phyloP scores from a whole-genome alignment of 129 eudicot genomes.

The Tagetes patula region DNA sequence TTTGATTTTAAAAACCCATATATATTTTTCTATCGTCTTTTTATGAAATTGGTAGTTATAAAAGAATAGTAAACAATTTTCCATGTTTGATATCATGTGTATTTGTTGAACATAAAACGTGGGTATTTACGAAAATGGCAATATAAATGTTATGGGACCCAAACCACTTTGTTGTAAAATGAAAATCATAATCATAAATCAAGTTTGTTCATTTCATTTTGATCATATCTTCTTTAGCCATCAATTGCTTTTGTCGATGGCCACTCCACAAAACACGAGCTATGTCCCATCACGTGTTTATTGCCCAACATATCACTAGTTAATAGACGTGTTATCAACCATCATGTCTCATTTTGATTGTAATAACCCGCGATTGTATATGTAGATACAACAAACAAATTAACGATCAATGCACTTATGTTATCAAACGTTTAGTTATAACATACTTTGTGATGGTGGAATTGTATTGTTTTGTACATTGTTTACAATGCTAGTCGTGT shows the following conservation, averaged over 20 bases:
- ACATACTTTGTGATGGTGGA: not conserved
- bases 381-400: not conserved
- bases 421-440: not conserved
- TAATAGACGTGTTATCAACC: conserved; percentile 22
- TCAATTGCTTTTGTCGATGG: conserved; percentile 20
- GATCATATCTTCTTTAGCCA: conserved; percentile 16
- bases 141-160: conserved; percentile 5
- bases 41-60: not conserved
- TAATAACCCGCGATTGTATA: not conserved
- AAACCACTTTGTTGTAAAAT: conserved; percentile 14
- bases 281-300: conserved; percentile 6
- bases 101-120: not conserved
- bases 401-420: not conserved
- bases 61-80: not conserved
- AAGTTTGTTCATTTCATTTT: conserved; percentile 21
- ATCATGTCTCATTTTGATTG: conserved; percentile 11
- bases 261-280: conserved; percentile 19
- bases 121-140: not conserved
- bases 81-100: not conserved
- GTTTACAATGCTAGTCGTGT: conserved; percentile 10
- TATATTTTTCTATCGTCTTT: not conserved
- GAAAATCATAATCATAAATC: conserved; percentile 7
- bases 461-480: not conserved
- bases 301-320: conserved; percentile 11
- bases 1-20: not conserved